Evolutionary conservation across 371 early-diverging fungal genomes (phyloP).

Genomic region (Mortierella sp.): DNA sequence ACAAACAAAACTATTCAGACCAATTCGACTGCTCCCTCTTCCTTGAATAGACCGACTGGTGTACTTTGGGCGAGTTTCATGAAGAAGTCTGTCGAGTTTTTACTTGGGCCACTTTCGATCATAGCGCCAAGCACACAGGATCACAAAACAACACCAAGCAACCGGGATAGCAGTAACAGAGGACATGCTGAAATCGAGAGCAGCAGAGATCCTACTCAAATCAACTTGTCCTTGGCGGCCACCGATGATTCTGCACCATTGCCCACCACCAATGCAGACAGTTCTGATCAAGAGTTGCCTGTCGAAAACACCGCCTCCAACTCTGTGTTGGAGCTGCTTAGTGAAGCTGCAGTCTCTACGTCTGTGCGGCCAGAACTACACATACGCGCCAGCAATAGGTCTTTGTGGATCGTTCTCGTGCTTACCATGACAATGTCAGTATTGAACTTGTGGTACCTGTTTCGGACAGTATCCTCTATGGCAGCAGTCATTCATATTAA

Average conservation of each 20-base stretch:
- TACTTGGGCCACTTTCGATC: not conserved
- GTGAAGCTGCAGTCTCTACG: not conserved
- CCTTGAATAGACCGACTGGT: not conserved
- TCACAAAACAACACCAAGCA: not conserved
- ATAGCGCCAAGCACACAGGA: not conserved
- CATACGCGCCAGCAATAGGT: not conserved
- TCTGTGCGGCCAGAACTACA: not conserved
- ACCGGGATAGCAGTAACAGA: not conserved
- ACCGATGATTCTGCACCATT: not conserved
- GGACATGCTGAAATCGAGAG: not conserved
- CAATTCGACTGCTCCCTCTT: not conserved
- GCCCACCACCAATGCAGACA: not conserved
- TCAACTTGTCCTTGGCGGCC: not conserved
- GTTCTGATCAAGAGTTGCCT: not conserved
- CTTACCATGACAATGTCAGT: not conserved
- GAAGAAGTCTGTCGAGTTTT: not conserved
- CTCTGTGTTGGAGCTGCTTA: not conserved
- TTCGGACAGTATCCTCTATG: slow-evolving; percentile 8
- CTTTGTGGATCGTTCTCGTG: not conserved
- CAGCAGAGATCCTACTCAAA: not conserved
- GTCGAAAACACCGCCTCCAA: not conserved
- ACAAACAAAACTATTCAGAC: not conserved
- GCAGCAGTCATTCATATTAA: not conserved
- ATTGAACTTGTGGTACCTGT: slow-evolving; percentile 6
- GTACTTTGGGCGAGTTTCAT: not conserved